phyloP scores from a whole-genome alignment of 108 stramenopile species.

The Stephanodiscus minutulus region DNA sequence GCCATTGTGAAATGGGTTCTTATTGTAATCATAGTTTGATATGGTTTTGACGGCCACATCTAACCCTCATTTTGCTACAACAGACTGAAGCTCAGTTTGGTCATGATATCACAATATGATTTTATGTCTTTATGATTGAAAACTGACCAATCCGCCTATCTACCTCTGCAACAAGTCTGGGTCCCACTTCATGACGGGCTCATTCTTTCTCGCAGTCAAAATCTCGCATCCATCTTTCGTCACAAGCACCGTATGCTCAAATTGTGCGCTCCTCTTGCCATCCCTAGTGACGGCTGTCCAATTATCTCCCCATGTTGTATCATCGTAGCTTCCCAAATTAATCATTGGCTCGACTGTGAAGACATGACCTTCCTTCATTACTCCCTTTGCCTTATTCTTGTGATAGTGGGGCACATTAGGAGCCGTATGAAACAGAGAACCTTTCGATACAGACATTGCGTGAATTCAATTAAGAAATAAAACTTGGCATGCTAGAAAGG shows the following conservation, averaged over 20 bases:
- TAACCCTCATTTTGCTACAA: no score
- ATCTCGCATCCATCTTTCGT: slow-evolving; percentile 96
- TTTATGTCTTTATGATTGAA: no score
- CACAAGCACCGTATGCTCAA: slow-evolving; percentile 95
- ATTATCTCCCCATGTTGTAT: slow-evolving; percentile 84
- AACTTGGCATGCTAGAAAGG: slow-evolving; percentile 69
- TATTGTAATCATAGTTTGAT: neutral
- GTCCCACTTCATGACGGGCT: slow-evolving; percentile 91
- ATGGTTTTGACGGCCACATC: neutral
- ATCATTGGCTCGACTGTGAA: slow-evolving; percentile 99
- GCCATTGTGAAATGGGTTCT: no score
- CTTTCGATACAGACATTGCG: neutral
- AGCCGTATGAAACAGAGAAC: slow-evolving; percentile 56
- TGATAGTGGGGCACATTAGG: slow-evolving; percentile 97
- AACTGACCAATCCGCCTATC: neutral
- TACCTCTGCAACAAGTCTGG: slow-evolving; percentile 63
- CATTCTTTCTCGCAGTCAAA: slow-evolving; percentile 88
- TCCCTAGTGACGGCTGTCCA: slow-evolving; percentile 91
- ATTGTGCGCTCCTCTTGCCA: slow-evolving; percentile 83
- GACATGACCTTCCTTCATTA: slow-evolving; percentile 95
- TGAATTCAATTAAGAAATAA: neutral
- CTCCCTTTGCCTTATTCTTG: slow-evolving; percentile 93
- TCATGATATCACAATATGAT: neutral
- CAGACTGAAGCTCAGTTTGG: neutral
- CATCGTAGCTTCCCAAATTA: slow-evolving; percentile 78